Percentiles rank a stretch among this genome's conserved stretches.
Evolutionary conservation across 2,329 filamentous ascomycete genomes (phyloP).

Genomic region (Salinomyces thailandicus): DNA sequence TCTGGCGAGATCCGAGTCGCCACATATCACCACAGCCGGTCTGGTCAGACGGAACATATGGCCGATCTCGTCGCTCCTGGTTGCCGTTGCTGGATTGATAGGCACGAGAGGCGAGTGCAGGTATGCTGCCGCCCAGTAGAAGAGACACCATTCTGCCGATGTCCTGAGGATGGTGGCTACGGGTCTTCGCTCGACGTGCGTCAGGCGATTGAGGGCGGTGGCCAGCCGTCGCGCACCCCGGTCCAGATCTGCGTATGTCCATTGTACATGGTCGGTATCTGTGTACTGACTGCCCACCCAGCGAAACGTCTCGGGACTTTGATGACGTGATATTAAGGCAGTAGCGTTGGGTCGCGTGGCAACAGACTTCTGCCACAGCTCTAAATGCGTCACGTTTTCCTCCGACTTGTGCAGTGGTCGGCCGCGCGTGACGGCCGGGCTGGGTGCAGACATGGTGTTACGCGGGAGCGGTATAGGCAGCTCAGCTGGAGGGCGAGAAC

Average conservation of each 20-base stretch:
- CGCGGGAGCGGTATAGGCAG: neutral
- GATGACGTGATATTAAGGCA: constrained; percentile 23
- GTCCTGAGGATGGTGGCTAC: constrained; percentile 24
- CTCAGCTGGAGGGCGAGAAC: neutral
- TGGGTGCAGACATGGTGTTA: constrained; percentile 1
- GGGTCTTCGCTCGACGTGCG: constrained; percentile 22
- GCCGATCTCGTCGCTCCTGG: constrained; percentile 20
- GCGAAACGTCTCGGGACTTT: constrained; percentile 18
- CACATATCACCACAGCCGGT: constrained; percentile 20
- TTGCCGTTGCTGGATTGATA: constrained; percentile 23
- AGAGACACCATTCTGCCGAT: constrained; percentile 25
- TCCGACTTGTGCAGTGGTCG: constrained; percentile 14
- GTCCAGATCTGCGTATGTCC: constrained; percentile 24
- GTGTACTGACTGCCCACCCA: constrained; percentile 22
- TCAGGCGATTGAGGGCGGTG: constrained; percentile 20
- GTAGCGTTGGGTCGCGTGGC: constrained; percentile 20
- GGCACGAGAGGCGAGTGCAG: constrained; percentile 24
- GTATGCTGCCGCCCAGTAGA: constrained; percentile 25
- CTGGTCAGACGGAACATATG: constrained; percentile 23
- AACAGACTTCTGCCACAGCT: constrained; percentile 24
- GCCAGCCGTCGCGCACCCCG: constrained; percentile 23
- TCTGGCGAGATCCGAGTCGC: constrained; percentile 17
- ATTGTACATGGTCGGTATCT: constrained; percentile 20
- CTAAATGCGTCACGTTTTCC: constrained; percentile 19
- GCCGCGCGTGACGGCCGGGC: constrained; percentile 19